A percentile compares a stretch with the other conserved stretches of the same genome.
Conservation (phyloP, 2,329 filamentous ascomycete genomes). For the Penicillium freii region DNA sequence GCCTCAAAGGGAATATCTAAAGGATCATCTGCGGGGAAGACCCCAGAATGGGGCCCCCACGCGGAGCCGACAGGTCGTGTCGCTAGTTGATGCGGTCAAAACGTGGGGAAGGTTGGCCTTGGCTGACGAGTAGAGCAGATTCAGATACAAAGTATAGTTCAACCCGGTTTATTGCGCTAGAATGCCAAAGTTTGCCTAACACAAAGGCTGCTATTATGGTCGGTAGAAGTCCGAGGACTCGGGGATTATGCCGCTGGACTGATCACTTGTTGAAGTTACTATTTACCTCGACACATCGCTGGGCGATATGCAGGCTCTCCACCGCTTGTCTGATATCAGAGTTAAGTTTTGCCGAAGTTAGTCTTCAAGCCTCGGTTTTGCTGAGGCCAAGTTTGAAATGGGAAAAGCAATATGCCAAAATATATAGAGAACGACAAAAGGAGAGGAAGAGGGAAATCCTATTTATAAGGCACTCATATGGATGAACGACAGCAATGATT, state of each 20-base stretch:
- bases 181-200: background rate
- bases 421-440: background rate
- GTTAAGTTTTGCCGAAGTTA: background rate
- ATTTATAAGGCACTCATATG: background rate
- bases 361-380: too few relatives aligned
- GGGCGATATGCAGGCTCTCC: background rate
- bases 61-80: background rate
- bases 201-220: background rate
- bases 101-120: conserved; percentile 7
- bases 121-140: conserved; percentile 9
- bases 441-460: background rate
- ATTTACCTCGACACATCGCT: background rate
- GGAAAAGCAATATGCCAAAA: background rate
- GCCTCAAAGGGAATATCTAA: background rate
- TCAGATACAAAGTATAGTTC: background rate
- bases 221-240: conserved; percentile 16
- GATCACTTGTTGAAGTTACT: background rate
- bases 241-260: conserved; percentile 2
- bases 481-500: background rate
- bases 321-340: background rate
- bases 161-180: background rate
- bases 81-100: background rate
- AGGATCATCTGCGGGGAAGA: conserved; percentile 19
- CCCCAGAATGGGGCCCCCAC: conserved; percentile 6
- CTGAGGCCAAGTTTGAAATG: background rate